Base-by-base conservation (phyloP, 495 filamentous ascomycete genomes). In the Penicillium dipodomyicola region DNA sequence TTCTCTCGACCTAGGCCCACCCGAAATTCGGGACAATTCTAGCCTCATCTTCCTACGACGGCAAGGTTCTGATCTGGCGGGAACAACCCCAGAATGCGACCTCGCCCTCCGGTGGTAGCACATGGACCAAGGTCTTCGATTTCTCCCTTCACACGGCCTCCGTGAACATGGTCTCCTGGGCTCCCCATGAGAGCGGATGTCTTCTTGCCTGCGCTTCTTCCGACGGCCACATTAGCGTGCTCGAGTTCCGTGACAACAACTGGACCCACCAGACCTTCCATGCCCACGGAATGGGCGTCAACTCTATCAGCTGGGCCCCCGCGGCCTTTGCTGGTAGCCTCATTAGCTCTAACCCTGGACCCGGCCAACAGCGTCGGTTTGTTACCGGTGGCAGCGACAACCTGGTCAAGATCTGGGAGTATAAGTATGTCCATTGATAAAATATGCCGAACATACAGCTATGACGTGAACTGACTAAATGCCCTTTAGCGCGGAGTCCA, bases 1-100 rank as follows among this genome's bases (percentile, higher is more conserved):
- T 49, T 57, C 17, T 32, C 32, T 48, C 49, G 50, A 35, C 37
- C 49, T 66, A 86, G 85, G 92, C 95, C 40, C 95, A 97, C 65
- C 94, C 94, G 53, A 97, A 97, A 71, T 97, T 95, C 70, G 94
- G 94, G 79, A 96, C 90, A 72, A 97, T 99, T 73, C 87, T 99
- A 43, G 94, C 94, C 55, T 90, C 85, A 65, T 90, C 92, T 52
- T 87, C 87, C 63, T 97, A 96, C 78, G 95, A 97, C 74, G 94
- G 94, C 74, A 96, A 94, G 72, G 93, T 97, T 59, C 82, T 97
- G 68, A 96, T 99, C 78, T 97, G 92, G 92, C 92, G 92, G 70
- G 94, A 99, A 78, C 85, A 88, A 69, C 75, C 77, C 43, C 72
- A 78, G 50, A 77, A 69, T 61, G 64, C 77, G 32, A 71, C 74